Evolutionary conservation across 345 rosid genomes (phyloP).

Genomic region (Heritiera littoralis): DNA sequence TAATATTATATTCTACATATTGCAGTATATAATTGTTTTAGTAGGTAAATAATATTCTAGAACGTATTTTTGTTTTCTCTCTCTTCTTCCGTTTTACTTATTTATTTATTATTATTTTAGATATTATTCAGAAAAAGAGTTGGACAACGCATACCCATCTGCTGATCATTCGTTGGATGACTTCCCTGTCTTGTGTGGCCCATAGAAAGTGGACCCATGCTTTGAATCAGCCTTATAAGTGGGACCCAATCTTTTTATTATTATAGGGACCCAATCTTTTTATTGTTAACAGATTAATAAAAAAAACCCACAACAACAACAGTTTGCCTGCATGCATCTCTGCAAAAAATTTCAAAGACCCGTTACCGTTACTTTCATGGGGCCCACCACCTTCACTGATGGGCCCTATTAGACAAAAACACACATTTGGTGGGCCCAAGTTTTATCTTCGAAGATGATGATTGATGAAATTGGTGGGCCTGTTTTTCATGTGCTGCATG

Average conservation of each 20-base stretch:
- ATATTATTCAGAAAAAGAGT: neutral
- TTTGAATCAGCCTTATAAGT: neutral
- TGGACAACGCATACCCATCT: neutral
- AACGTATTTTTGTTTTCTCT: neutral
- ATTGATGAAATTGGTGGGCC: neutral
- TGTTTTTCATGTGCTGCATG: neutral
- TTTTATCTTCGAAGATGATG: neutral
- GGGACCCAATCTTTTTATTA: neutral
- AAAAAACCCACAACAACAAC: too few relatives aligned
- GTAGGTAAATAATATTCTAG: too few relatives aligned
- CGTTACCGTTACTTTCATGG: neutral
- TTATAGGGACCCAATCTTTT: neutral
- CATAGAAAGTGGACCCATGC: neutral
- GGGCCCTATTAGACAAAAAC: neutral
- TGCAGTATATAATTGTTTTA: too few relatives aligned
- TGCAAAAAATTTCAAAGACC: neutral
- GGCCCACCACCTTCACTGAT: constrained; percentile 13
- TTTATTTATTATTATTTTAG: too few relatives aligned
- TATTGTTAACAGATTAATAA: too few relatives aligned
- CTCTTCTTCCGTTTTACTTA: neutral
- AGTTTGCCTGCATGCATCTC: neutral
- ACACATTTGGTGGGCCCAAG: neutral
- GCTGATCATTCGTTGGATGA: neutral
- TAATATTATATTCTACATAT: too few relatives aligned
- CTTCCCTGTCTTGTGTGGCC: neutral